A percentile compares a stretch with the other conserved stretches of the same genome.
Evolutionary conservation across 2,329 filamentous ascomycete species (phyloP).

Genomic region (Ophiognomonia clavigignenti-juglandacearum): DNA sequence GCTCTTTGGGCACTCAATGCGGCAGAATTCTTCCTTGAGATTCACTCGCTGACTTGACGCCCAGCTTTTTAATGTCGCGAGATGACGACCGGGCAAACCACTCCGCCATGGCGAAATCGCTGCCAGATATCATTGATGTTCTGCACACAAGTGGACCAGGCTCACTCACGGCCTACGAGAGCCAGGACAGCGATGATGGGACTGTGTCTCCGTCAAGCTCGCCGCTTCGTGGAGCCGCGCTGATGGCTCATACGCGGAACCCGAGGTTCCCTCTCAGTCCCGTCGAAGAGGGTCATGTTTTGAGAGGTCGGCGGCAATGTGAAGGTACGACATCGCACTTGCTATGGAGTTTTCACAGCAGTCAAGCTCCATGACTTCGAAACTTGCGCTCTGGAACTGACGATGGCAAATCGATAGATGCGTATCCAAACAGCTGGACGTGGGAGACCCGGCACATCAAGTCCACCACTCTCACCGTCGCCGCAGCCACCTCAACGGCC

Average conservation of each 20-base stretch:
- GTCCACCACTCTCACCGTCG: constrained; percentile 9
- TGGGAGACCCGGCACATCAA: constrained; percentile 12
- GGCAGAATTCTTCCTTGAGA: too few species aligned
- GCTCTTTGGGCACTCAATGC: background rate
- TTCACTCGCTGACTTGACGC: background rate
- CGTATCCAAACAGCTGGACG: constrained; percentile 7
- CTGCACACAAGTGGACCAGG: background rate
- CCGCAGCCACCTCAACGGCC: constrained; percentile 8
- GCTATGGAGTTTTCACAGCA: background rate
- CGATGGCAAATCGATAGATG: background rate
- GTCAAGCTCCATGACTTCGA: background rate
- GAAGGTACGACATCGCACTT: background rate
- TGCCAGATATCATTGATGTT: constrained; percentile 2
- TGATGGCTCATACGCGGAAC: constrained; percentile 1
- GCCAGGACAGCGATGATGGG: background rate
- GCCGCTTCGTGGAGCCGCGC: background rate
- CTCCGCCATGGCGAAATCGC: background rate
- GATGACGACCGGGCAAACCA: background rate
- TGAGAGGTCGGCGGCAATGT: background rate
- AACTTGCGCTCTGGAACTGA: background rate
- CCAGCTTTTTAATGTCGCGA: constrained; percentile 10
- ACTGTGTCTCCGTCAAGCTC: constrained; percentile 11
- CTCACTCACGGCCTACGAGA: background rate
- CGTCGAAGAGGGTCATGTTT: background rate
- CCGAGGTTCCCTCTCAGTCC: background rate